Base-by-base conservation (phyloP, 2,329 filamentous ascomycete genomes). In the Cytospora leucostoma region DNA sequence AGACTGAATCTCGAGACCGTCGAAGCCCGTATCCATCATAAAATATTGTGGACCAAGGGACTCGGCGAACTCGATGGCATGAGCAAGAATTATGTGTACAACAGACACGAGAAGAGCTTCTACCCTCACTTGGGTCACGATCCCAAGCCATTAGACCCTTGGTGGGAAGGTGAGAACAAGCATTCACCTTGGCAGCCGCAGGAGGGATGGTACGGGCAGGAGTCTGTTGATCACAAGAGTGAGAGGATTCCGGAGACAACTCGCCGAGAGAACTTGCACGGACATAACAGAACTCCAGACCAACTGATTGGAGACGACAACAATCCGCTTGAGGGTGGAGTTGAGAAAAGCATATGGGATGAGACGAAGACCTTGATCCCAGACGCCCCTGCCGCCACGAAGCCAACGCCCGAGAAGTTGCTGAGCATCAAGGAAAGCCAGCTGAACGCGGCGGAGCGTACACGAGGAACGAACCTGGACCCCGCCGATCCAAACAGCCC, bases 401-500 rank as follows among this genome's bases (percentile, higher is more conserved):
- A 54, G 5, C 70, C 70, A 13, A 68, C 68, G 32, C 11, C 49
- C 7, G 53, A 68, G 64, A 66, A 73, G 63, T 64, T 69, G 12
- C 15, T 49, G 19, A 49, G 32, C 5, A 21, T 57, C 19, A 51
- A 61, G 17, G 21, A 66, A 12, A 27, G 34, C 15, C 51, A 60
- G 37, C 53, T 49, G 21, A n/a, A 17, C 17, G 17, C 38, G 44
- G 13, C 12, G 19, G 32, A 58, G 49, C 55, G 40, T 33, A 12
- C 27, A 21, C 47, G 21, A 52, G 19, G 13, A 27, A 19, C n/a
- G 54, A 63, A 37, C 7, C n/a, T 7, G 51, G 56, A 47, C 19
- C 37, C 35, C 11, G 7, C 76, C 40, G 78, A 88, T 62, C 85
- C 86, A 0, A 67, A 76, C 4, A 76, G 79, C 56, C 72, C 72